Evolutionary conservation across 2,329 filamentous ascomycete species (phyloP).

Genomic region (Paracamarosporium sp.): DNA sequence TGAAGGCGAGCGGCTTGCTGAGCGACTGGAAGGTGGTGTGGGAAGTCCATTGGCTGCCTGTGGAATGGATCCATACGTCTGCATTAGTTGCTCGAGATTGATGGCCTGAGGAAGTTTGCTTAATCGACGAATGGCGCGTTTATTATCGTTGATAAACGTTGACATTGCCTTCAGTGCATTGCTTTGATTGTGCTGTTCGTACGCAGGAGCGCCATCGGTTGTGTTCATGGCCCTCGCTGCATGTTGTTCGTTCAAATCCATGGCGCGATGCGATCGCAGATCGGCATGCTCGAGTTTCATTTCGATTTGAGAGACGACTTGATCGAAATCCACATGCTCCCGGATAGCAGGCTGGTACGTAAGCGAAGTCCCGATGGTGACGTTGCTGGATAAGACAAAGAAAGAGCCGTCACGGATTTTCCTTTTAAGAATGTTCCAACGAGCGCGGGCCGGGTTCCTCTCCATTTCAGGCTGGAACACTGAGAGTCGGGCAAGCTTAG

Average conservation of each 20-base stretch:
- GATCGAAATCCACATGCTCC: constrained; percentile 54
- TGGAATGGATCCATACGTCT: constrained; percentile 19
- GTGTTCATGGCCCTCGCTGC: constrained; percentile 44
- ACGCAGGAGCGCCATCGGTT: constrained; percentile 45
- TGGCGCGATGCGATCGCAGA: constrained; percentile 20
- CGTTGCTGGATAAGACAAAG: constrained; percentile 54
- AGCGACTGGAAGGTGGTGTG: constrained; percentile 26
- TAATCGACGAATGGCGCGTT: constrained; percentile 26
- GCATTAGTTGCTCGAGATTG: constrained; percentile 24
- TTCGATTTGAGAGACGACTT: constrained; percentile 53
- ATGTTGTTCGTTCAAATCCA: constrained; percentile 53
- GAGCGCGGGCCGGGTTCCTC: constrained; percentile 59
- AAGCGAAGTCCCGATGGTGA: constrained; percentile 14
- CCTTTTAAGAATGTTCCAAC: constrained; percentile 60
- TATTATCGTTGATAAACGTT: constrained; percentile 29
- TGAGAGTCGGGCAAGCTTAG: constrained; percentile 57
- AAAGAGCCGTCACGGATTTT: constrained; percentile 60
- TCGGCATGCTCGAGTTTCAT: constrained; percentile 35
- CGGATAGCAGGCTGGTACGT: constrained; percentile 15
- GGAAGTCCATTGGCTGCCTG: constrained; percentile 10
- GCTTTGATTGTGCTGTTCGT: constrained; percentile 52
- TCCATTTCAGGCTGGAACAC: constrained; percentile 61
- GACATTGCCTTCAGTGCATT: constrained; percentile 56
- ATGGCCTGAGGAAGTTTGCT: constrained; percentile 25
- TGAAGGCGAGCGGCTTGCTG: constrained; percentile 19